Evolutionary conservation across 768 basidiomycete genomes (phyloP).

Genomic region (Trametes meyenii): DNA sequence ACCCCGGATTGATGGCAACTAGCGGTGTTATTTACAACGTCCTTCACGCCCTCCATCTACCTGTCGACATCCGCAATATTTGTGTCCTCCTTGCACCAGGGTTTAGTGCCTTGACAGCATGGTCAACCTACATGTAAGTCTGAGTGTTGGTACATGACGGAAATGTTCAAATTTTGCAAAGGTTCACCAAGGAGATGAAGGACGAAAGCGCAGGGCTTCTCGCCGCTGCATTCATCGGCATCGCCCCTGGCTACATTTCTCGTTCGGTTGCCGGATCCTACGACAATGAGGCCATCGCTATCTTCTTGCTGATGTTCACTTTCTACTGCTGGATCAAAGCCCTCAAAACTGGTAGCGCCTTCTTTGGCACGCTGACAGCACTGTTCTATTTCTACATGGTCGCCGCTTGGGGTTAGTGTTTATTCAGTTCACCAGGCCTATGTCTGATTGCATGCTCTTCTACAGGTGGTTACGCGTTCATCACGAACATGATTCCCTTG

Average conservation of each 20-base stretch:
- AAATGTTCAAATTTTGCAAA: conserved; percentile 33
- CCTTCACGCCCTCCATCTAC: conserved; percentile 85
- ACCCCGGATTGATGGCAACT: conserved; percentile 98
- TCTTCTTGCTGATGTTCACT: conserved; percentile 99
- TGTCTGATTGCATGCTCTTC: conserved; percentile 5
- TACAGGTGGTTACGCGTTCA: conserved; percentile 95
- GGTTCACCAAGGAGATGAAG: conserved; percentile 97
- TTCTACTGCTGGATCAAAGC: conserved; percentile 98
- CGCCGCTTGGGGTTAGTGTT: conserved; percentile 88
- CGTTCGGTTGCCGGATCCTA: conserved; percentile 99
- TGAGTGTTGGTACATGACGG: background rate
- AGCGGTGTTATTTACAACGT: conserved; percentile 95
- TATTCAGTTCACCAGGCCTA: background rate
- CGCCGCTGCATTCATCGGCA: conserved; percentile 97
- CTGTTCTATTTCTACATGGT: conserved; percentile 99
- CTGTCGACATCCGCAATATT: conserved; percentile 96
- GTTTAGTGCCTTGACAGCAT: conserved; percentile 95
- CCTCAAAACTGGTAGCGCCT: conserved; percentile 89
- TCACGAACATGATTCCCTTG: conserved; percentile 99
- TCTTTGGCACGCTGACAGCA: conserved; percentile 88
- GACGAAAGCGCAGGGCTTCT: conserved; percentile 94
- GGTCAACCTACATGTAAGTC: conserved; percentile 91
- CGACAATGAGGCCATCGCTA: conserved; percentile 99
- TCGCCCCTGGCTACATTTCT: conserved; percentile 97
- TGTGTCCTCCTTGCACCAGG: conserved; percentile 97